Evolutionary conservation across 1,139 yeast genomes (phyloP), one percentile per base, ranked within the genome.

Genomic region (Candida sanyaensis): DNA sequence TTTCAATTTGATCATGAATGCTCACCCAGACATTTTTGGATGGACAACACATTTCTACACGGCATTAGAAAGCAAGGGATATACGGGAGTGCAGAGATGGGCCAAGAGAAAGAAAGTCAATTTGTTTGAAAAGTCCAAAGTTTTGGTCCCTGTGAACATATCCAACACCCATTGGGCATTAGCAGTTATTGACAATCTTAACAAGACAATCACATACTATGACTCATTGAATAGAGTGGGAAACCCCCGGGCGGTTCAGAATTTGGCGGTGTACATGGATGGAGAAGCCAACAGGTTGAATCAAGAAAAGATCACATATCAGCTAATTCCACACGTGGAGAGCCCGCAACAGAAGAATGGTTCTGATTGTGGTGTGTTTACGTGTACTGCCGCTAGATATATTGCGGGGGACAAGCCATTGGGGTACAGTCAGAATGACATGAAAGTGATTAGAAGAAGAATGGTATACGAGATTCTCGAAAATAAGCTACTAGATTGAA

Each of bases 291-390:
- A 74, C 46, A 67, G 83, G 56, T 60, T 64, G 42, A 73, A 77
- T 1, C 52, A 57, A 9, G 69, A 71, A 33, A 69, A 72, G 45
- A 66, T 66, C 37, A 50, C 63, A 26, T 74, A 77, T 54, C 59
- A 62, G 50, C 63, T 67, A 38, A 55, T 59, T 37, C 71, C 69
- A 2, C 69, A 61, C 46, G 65, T 73, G 33, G 70, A 75, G 26
- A 81, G 92, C 33, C 99, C 99, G 0, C 90, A 86, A 56, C 99
- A 95, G 64, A 73, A 77, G 30, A 95, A 95, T 62, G 97, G 97
- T 0, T 88, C 66, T 55, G 99, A 95, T 64, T 95, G 99, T 69
- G 99, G 99, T 1, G 96, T 93, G 1, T 93, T 92, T 61, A 81
- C 96, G 7, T 88, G 97, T 64, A 81, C 90, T 48, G 86, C 87